Evolutionary conservation across 805 yeast species (phyloP).

Genomic region (Candida loeiensis): DNA sequence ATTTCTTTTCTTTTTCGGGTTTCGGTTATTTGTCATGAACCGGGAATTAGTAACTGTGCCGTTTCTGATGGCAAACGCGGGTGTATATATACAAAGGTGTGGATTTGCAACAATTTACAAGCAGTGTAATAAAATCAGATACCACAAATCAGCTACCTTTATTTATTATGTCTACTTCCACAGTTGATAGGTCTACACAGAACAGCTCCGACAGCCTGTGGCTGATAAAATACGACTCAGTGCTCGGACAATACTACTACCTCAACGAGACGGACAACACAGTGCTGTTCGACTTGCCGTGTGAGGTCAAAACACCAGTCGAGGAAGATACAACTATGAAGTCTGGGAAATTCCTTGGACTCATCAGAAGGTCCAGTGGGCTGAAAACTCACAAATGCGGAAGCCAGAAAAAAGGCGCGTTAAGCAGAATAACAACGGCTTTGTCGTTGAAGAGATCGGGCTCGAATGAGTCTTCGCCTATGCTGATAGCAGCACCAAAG

Average conservation of each 20-base stretch:
- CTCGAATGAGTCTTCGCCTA: neutral
- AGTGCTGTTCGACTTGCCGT: constrained; percentile 14
- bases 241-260: constrained; percentile 15
- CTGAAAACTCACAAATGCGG: neutral
- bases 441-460: neutral
- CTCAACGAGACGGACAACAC: constrained; percentile 11
- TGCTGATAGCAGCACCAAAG: neutral
- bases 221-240: constrained; percentile 14
- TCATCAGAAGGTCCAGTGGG: neutral
- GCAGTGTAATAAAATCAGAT: neutral
- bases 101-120: constrained; percentile 2
- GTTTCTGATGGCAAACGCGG: constrained; percentile 2
- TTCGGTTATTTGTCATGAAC: neutral
- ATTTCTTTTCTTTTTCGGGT: neutral
- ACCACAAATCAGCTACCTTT: neutral
- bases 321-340: neutral
- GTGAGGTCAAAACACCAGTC: constrained; percentile 12
- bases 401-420: constrained; percentile 1
- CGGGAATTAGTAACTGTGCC: neutral
- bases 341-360: neutral
- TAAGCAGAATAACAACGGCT: constrained; percentile 2
- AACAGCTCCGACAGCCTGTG: neutral
- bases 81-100: constrained; percentile 1
- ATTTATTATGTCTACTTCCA: neutral
- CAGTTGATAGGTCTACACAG: neutral